Conservation (phyloP, 345 rosid genomes). For the Eucalyptus grandis region DNA sequence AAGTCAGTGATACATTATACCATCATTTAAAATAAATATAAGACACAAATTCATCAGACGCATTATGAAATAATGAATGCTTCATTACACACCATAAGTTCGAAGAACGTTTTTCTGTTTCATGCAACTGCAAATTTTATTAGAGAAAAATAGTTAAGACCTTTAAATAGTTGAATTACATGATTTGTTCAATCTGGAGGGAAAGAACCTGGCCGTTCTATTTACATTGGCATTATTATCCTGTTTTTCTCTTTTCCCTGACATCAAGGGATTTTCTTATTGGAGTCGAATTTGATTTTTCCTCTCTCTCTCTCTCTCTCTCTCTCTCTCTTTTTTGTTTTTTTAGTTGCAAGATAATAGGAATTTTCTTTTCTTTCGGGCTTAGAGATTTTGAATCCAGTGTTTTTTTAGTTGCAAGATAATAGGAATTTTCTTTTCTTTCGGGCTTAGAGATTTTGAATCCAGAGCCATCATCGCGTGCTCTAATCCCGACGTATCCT, state of each 20-base stretch:
- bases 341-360: not conserved
- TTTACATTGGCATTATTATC: not conserved
- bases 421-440: not conserved
- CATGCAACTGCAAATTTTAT: not conserved
- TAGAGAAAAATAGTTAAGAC: not conserved
- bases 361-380: not conserved
- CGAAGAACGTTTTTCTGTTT: not conserved
- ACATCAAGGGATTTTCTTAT: not conserved
- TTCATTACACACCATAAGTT: not conserved
- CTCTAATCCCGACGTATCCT: not conserved
- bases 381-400: not conserved
- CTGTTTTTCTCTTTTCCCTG: too few relatives aligned
- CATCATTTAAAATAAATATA: not conserved
- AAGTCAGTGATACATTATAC: not conserved
- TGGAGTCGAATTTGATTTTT: not conserved
- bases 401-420: not conserved
- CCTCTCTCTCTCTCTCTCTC: too few relatives aligned
- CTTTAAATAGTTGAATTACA: not conserved
- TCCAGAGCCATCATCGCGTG: not conserved
- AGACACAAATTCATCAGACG: not conserved
- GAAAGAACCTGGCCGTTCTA: not conserved
- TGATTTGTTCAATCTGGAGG: not conserved
- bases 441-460: not conserved
- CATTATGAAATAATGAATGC: not conserved
- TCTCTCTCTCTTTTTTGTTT: too few relatives aligned